Conservation (phyloP, 768 basidiomycete genomes). For the Serendipita sp. region DNA sequence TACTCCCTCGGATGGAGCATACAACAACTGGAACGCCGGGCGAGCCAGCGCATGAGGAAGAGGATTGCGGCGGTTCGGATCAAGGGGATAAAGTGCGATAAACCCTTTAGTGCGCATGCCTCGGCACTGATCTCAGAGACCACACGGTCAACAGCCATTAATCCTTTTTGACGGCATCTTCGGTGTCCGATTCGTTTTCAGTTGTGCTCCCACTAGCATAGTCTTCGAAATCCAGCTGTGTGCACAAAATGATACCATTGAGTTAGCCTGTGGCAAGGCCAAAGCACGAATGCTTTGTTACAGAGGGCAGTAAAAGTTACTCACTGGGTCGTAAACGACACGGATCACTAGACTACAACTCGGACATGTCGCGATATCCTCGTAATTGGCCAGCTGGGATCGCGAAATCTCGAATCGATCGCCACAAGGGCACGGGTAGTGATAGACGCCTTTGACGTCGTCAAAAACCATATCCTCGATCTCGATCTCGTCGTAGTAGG, state of each 20-base stretch:
- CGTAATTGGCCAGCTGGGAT: conserved; percentile 68
- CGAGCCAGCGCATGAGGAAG: no score
- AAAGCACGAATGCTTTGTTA: neutral
- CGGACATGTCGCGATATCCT: conserved; percentile 91
- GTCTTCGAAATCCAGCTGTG: neutral
- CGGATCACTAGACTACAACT: conserved; percentile 88
- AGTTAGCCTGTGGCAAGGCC: neutral
- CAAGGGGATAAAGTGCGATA: no score
- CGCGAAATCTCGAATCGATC: conserved; percentile 93
- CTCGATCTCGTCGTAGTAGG: conserved; percentile 92
- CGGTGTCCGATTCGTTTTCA: neutral
- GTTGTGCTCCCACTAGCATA: neutral
- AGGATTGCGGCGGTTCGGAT: no score
- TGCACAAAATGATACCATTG: neutral
- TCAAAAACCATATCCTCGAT: conserved; percentile 97
- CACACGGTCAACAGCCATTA: neutral
- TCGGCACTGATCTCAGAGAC: neutral
- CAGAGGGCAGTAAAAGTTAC: conserved; percentile 15
- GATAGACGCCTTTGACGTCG: conserved; percentile 60
- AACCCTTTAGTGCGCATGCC: no score
- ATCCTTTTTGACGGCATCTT: neutral
- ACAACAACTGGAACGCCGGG: no score
- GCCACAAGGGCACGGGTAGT: conserved; percentile 96
- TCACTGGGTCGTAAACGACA: conserved; percentile 86
- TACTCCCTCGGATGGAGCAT: no score